Evolutionary conservation across 2,329 filamentous ascomycete genomes (phyloP).

Genomic region (Fonsecaea multimorphosa): DNA sequence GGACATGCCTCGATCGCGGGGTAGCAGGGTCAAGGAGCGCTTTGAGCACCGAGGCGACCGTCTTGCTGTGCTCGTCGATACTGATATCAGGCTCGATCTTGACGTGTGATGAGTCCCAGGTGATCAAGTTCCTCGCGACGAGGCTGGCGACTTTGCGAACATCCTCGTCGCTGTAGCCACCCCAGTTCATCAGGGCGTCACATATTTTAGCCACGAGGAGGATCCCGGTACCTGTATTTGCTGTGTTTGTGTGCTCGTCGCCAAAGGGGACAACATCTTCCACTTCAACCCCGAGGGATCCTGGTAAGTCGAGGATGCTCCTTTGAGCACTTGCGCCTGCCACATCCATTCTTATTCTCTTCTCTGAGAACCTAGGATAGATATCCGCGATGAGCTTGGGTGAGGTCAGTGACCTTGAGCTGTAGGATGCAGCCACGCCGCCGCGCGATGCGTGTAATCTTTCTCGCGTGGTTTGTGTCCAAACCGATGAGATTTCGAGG

Average conservation of each 20-base stretch:
- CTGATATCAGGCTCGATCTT: not conserved
- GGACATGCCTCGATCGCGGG: slow-evolving; percentile 19
- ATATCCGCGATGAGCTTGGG: not conserved
- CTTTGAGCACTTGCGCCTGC: not conserved
- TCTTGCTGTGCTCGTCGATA: not conserved
- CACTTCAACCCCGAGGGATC: slow-evolving; percentile 7
- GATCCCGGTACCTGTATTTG: slow-evolving; percentile 8
- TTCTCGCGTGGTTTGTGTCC: too few species aligned
- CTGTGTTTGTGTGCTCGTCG: not conserved
- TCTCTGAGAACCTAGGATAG: not conserved
- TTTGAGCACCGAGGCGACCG: slow-evolving; percentile 27
- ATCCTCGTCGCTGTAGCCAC: slow-evolving; percentile 26
- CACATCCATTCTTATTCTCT: not conserved
- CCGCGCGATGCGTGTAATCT: not conserved
- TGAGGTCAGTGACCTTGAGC: not conserved
- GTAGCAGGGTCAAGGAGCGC: slow-evolving; percentile 23
- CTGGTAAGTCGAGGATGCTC: slow-evolving; percentile 11
- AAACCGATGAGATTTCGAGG: too few species aligned
- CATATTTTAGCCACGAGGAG: slow-evolving; percentile 33
- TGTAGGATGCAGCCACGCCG: not conserved
- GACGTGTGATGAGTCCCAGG: slow-evolving; percentile 8
- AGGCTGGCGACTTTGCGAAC: slow-evolving; percentile 25
- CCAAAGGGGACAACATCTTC: slow-evolving; percentile 4
- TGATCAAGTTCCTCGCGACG: slow-evolving; percentile 29
- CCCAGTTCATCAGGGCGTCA: slow-evolving; percentile 21